Evolutionary conservation across 805 yeast species (phyloP).

Genomic region (Tetrapisispora namnaoensis): DNA sequence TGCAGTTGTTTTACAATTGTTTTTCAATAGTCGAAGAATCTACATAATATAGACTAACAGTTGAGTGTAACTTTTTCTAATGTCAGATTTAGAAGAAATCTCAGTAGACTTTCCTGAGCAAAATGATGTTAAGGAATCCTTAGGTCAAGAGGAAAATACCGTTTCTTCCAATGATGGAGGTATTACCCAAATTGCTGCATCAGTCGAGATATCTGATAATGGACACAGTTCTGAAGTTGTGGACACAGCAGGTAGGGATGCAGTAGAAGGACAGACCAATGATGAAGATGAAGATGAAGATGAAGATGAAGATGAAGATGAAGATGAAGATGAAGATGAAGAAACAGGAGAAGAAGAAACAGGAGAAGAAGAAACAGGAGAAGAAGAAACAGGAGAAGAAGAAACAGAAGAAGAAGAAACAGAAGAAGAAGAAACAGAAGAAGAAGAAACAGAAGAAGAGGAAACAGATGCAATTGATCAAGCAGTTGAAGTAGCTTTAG

Average conservation of each 20-base stretch:
- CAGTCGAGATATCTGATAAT: background rate
- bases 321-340: background rate
- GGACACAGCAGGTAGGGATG: conserved; percentile 1
- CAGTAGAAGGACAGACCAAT: conserved; percentile 8
- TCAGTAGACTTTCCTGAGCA: background rate
- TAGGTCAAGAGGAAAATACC: background rate
- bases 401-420: conserved; percentile 5
- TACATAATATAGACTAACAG: background rate
- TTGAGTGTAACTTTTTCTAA: background rate
- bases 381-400: conserved; percentile 12
- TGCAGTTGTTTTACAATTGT: background rate
- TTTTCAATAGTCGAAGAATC: background rate
- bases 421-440: conserved; percentile 1
- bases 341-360: conserved; percentile 9
- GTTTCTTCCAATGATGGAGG: background rate
- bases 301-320: conserved; percentile 16
- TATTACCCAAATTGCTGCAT: background rate
- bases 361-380: conserved; percentile 10
- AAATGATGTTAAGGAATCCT: background rate
- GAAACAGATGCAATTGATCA: background rate
- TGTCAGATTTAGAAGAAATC: background rate
- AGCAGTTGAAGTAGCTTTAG: background rate
- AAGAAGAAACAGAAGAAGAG: background rate
- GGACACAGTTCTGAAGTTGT: conserved; percentile 4
- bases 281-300: conserved; percentile 22